phyloP scores from a whole-genome alignment of 306 rosid species.

The Benincasa hispida region DNA sequence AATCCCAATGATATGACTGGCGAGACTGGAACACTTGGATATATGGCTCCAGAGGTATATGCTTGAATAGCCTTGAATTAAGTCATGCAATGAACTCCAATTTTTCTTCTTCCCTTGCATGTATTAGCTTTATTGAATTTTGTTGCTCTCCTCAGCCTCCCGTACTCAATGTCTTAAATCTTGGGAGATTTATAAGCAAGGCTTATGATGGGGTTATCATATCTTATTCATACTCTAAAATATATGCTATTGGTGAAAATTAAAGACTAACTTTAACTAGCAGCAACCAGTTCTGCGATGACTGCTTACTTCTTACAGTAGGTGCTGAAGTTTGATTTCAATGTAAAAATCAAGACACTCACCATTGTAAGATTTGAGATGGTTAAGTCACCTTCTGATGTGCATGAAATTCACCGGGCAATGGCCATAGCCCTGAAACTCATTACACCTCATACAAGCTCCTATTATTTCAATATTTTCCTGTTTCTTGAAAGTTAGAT shows the following conservation, averaged over 20 bases:
- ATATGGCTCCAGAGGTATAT: slow-evolving; percentile 98
- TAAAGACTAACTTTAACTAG: not conserved
- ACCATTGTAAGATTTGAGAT: not conserved
- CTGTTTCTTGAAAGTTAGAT: not conserved
- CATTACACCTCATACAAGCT: not conserved
- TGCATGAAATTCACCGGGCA: not conserved
- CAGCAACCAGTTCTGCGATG: not conserved
- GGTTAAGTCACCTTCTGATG: not conserved
- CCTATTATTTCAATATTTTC: not conserved
- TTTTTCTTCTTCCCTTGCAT: not conserved
- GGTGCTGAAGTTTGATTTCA: not conserved
- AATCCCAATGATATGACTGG: slow-evolving; percentile 99
- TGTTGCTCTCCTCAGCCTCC: not conserved
- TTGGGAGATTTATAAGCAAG: not conserved
- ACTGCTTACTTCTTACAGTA: not conserved
- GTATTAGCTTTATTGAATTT: not conserved
- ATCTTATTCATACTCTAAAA: not conserved
- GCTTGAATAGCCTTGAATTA: slow-evolving; percentile 7
- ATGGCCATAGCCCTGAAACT: not conserved
- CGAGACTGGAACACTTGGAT: slow-evolving; percentile 90
- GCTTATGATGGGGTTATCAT: not conserved
- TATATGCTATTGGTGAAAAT: not conserved
- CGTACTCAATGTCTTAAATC: not conserved
- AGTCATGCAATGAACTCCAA: slow-evolving; percentile 1
- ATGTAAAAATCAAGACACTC: not conserved